A percentile compares a stretch with the other conserved stretches of the same genome.
Conservation (phyloP, 2,329 filamentous ascomycete genomes). For the Dichotomopilus funicola region DNA sequence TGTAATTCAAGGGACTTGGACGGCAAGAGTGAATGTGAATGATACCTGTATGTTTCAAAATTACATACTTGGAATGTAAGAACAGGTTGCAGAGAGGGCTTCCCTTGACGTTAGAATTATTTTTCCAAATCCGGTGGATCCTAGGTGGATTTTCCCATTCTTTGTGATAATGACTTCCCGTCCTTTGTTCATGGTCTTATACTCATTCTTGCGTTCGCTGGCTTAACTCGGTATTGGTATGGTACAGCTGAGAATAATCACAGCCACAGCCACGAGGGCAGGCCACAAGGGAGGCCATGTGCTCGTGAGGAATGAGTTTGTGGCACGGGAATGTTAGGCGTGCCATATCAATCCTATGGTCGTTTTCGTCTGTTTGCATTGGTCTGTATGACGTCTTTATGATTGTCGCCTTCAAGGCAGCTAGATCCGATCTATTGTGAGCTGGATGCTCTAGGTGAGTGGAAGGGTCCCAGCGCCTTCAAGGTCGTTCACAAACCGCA, state of each 20-base stretch:
- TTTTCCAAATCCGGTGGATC: too few relatives aligned
- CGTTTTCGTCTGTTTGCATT: neutral
- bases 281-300: neutral
- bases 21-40: neutral
- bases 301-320: neutral
- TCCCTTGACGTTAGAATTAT: too few relatives aligned
- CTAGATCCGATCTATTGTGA: neutral
- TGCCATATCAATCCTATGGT: neutral
- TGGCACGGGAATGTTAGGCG: neutral
- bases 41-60: neutral
- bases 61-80: too few relatives aligned
- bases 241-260: neutral
- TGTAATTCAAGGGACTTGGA: slow-evolving; percentile 1
- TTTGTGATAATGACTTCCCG: too few relatives aligned
- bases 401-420: neutral
- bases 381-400: neutral
- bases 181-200: too few relatives aligned
- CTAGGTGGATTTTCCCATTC: too few relatives aligned
- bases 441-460: too few relatives aligned
- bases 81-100: too few relatives aligned
- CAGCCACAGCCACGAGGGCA: neutral
- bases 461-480: too few relatives aligned
- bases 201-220: too few relatives aligned
- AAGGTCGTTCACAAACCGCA: too few relatives aligned
- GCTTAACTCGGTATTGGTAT: too few relatives aligned